Conservation (phyloP, 768 basidiomycete species). For the Mycena amicta region DNA sequence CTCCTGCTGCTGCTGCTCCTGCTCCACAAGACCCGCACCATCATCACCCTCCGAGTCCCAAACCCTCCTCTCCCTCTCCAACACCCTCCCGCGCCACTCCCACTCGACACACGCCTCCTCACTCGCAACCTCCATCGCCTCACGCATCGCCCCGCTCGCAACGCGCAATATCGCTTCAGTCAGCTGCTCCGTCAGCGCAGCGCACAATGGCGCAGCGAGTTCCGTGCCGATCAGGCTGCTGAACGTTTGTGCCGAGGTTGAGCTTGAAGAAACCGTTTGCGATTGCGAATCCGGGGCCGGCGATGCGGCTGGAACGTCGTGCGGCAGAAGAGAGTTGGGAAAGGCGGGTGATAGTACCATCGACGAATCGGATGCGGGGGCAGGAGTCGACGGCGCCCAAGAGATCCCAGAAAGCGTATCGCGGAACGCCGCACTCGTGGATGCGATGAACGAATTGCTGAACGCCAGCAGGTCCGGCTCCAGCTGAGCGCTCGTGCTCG, state of each 20-base stretch:
- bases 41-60: too few species aligned
- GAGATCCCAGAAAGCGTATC: not conserved
- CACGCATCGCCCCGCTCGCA: not conserved
- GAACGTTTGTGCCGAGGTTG: not conserved
- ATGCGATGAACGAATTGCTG: not conserved
- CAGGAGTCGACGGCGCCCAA: too few species aligned
- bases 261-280: not conserved
- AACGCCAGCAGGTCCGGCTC: not conserved
- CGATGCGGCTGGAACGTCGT: too few species aligned
- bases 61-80: too few species aligned
- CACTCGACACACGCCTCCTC: conserved; percentile 24
- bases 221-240: not conserved
- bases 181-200: not conserved
- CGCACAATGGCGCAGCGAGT: not conserved
- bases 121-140: conserved; percentile 18
- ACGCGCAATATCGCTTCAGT: not conserved
- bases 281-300: too few species aligned
- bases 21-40: too few species aligned
- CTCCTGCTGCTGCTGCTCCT: too few species aligned
- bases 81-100: conserved; percentile 17
- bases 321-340: too few species aligned
- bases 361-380: too few species aligned
- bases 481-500: not conserved
- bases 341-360: too few species aligned
- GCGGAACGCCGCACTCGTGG: not conserved